These are phyloP conservation scores for Abeoforma whisleri DNA, from an alignment of 78 protist genomes.

Conservation along the genomic window DNA sequence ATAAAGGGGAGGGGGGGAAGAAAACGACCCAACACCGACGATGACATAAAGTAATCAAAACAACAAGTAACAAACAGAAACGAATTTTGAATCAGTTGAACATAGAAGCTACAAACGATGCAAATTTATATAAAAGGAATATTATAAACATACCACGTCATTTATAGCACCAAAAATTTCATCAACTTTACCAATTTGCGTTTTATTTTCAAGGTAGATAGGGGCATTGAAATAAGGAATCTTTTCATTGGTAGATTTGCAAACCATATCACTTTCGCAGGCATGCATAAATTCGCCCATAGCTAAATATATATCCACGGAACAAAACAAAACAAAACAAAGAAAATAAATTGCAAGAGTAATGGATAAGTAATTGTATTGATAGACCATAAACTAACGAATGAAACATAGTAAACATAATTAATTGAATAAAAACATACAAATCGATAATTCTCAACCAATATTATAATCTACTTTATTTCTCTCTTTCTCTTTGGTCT, in stretches of 20 bases:
- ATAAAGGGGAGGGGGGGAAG: no score
- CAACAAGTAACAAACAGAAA: no score
- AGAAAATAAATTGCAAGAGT: background rate
- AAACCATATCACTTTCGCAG: constrained; percentile 55
- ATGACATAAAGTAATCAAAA: no score
- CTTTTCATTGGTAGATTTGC: constrained; percentile 34
- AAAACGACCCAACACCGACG: no score
- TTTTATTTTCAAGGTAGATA: constrained; percentile 55
- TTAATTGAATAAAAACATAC: no score
- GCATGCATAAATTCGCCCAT: constrained; percentile 39
- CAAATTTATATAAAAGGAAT: background rate
- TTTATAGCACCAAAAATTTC: constrained; percentile 54
- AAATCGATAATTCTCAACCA: no score
- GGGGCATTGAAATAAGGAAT: constrained; percentile 59
- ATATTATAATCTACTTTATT: no score
- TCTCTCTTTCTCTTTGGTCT: no score
- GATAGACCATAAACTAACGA: background rate
- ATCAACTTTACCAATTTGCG: constrained; percentile 58
- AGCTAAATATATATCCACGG: background rate
- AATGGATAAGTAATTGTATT: background rate
- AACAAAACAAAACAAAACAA: background rate
- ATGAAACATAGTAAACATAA: no score
- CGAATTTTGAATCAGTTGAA: no score
- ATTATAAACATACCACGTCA: constrained; percentile 8
- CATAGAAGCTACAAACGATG: no score